These are phyloP conservation scores for Oryza officinalis DNA, from an alignment of 176 grass and related monocot genomes.

Conservation along the genomic window DNA sequence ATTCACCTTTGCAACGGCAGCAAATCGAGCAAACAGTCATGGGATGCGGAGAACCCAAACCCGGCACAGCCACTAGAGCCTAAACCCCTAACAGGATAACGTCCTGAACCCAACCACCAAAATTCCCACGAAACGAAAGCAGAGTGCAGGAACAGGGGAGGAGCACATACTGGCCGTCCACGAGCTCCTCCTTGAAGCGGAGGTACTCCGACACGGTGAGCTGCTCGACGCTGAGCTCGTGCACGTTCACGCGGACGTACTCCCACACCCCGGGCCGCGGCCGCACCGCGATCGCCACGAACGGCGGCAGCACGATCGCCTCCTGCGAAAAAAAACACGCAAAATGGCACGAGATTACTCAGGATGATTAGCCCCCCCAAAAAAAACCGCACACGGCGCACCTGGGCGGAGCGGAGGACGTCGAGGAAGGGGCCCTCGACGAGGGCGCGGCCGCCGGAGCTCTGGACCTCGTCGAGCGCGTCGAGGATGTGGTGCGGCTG, in stretches of 20 bases:
- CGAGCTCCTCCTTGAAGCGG: slow-evolving; percentile 90
- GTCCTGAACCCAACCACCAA: not conserved
- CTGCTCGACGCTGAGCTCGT: slow-evolving; percentile 93
- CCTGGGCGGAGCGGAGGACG: slow-evolving; percentile 83
- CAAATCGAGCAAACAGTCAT: not conserved
- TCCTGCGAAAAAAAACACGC: slow-evolving; percentile 49
- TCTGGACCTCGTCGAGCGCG: slow-evolving; percentile 69
- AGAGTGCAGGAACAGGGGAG: not conserved
- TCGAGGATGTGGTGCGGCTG: slow-evolving; percentile 94
- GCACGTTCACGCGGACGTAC: slow-evolving; percentile 85
- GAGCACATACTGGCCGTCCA: slow-evolving; percentile 61
- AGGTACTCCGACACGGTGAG: slow-evolving; percentile 81
- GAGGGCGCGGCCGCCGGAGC: slow-evolving; percentile 47
- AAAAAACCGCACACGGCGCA: slow-evolving; percentile 21
- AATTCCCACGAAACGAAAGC: not conserved
- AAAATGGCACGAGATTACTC: not conserved
- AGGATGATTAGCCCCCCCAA: not conserved
- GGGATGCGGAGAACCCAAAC: not conserved
- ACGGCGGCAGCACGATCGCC: slow-evolving; percentile 91
- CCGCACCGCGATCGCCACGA: slow-evolving; percentile 95
- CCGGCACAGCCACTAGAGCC: too few species aligned
- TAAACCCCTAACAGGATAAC: not conserved
- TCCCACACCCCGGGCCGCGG: slow-evolving; percentile 96
- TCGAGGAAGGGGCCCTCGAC: slow-evolving; percentile 88
- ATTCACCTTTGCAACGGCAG: not conserved